These are phyloP conservation scores for Monilinia laxa DNA, from an alignment of 2,329 filamentous ascomycete genomes.

Conservation along the genomic window DNA sequence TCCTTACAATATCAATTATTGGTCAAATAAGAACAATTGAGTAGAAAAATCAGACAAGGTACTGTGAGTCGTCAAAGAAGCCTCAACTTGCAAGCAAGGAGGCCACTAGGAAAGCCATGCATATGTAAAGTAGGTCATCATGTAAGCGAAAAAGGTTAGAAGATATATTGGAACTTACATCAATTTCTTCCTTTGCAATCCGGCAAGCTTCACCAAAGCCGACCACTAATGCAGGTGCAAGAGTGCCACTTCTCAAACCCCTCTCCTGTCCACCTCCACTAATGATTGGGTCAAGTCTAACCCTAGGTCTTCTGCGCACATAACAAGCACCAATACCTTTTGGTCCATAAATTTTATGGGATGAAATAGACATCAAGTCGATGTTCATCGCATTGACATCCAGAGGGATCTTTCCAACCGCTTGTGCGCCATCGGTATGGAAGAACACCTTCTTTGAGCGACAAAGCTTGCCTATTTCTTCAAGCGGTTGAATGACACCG, in stretches of 20 bases:
- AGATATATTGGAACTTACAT: slow-evolving; percentile 58
- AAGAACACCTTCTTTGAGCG: slow-evolving; percentile 93
- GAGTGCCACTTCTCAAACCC: slow-evolving; percentile 88
- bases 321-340: slow-evolving; percentile 98
- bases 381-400: slow-evolving; percentile 98
- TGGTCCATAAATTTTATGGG: slow-evolving; percentile 97
- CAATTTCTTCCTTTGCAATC: slow-evolving; percentile 85
- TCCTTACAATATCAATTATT: slow-evolving; percentile 33
- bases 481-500: slow-evolving; percentile 94
- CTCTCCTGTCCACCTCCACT: slow-evolving; percentile 94
- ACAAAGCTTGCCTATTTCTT: slow-evolving; percentile 90
- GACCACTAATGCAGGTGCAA: slow-evolving; percentile 83
- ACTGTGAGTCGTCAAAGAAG: slow-evolving; percentile 41
- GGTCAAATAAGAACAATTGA: slow-evolving; percentile 33
- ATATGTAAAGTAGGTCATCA: slow-evolving; percentile 86
- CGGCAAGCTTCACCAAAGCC: slow-evolving; percentile 96
- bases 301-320: slow-evolving; percentile 85
- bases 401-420: slow-evolving; percentile 96
- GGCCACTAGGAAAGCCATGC: slow-evolving; percentile 86
- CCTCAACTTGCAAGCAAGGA: slow-evolving; percentile 42
- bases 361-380: slow-evolving; percentile 97
- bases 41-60: slow-evolving; percentile 36
- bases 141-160: slow-evolving; percentile 37
- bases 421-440: slow-evolving; percentile 94
- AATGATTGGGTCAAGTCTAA: slow-evolving; percentile 94